Conservation (phyloP, 2,329 filamentous ascomycete species). For the Microsporum audouinii region DNA sequence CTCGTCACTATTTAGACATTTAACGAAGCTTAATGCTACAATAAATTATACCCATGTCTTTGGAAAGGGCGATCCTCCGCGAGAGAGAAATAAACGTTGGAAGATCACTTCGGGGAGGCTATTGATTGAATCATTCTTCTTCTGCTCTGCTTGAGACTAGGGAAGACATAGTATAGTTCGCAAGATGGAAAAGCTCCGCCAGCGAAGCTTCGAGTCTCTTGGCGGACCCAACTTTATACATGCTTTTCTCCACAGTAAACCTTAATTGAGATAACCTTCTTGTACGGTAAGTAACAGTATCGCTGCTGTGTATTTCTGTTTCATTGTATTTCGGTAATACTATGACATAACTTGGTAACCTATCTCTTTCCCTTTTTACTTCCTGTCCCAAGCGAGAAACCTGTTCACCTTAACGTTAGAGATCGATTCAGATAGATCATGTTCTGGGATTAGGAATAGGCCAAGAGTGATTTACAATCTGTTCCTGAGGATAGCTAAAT, state of each 20-base stretch:
- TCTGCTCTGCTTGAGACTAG: background rate
- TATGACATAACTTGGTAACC: background rate
- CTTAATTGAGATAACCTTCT: constrained; percentile 2
- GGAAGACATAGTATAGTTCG: background rate
- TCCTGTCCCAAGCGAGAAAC: background rate
- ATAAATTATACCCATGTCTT: background rate
- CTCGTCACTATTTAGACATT: constrained; percentile 3
- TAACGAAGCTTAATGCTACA: constrained; percentile 2
- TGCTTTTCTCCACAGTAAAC: background rate
- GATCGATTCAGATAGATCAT: constrained; percentile 1
- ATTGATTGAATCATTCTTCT: constrained; percentile 2
- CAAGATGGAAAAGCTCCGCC: constrained; percentile 3
- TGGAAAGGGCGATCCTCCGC: constrained; percentile 1
- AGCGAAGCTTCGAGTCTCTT: background rate
- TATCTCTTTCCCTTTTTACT: background rate
- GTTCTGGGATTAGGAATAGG: background rate
- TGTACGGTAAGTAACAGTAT: background rate
- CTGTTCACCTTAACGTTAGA: background rate
- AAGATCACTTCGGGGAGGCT: constrained; percentile 1
- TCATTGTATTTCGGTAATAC: background rate
- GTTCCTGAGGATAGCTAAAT: background rate
- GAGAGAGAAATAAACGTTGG: constrained; percentile 4
- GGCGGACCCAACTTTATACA: constrained; percentile 1
- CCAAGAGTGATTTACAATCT: background rate
- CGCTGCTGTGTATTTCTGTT: background rate